Base-by-base conservation (phyloP, 164 flowering plant species). In the Tetrastigma voinierianum region DNA sequence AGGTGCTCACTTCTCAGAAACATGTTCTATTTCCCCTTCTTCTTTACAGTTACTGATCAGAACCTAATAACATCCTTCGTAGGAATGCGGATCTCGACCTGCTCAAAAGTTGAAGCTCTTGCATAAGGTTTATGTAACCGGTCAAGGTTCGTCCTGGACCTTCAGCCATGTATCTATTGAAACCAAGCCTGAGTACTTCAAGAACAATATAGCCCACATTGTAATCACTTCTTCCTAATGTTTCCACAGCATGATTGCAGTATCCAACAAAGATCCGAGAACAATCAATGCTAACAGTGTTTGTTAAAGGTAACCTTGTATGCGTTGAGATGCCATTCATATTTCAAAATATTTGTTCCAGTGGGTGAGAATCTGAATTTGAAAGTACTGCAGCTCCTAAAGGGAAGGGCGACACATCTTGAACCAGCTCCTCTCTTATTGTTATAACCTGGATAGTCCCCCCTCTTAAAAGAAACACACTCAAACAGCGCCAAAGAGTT, bases 371-470 rank as follows among this genome's bases (percentile, higher is more conserved):
- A 53, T 46, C 20, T 59, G 49, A 76, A 76, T 49, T 64, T 79
- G 75, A 77, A 85, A 9, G 89, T 81, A 32, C 16, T 45, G 63
- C 69, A 10, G 57, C 59, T 40, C 80, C 83, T 10, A 82, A 47
- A 43, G 78, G 74, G 55, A 85, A 85, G 0, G 72, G 55, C 40
- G n/a, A n/a, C n/a, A n/a, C n/a, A n/a, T n/a, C n/a, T n/a, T n/a
- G n/a, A n/a, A n/a, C n/a, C n/a, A n/a, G n/a, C n/a, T n/a, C n/a
- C n/a, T n/a, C n/a, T n/a, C n/a, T n/a, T n/a, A n/a, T n/a, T n/a
- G n/a, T n/a, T 54, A 69, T 83, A 86, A 7, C 87, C 81, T 2
- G 80, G 84, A 61, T 81, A 86, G 56, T 81, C 77, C 10, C 19
- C 45, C 57, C 17, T 51, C 15, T 14, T 1, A 46, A 81, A 85